Conservation (phyloP, 345 rosid genomes). For the Acer saccharum region DNA sequence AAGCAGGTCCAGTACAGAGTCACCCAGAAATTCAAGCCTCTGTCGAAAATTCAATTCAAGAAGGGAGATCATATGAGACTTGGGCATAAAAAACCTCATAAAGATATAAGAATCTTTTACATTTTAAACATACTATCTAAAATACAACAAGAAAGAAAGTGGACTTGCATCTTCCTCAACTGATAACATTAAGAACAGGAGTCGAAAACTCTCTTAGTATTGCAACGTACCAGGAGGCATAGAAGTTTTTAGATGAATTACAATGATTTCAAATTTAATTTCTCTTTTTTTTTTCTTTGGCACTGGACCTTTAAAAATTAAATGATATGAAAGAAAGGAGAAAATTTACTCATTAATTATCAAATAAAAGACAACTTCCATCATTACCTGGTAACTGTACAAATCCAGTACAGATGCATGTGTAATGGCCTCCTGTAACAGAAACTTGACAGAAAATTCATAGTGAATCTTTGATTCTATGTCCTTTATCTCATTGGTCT, state of each 20-base stretch:
- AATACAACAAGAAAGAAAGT: neutral
- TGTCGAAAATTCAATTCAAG: slow-evolving; percentile 31
- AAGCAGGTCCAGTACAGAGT: slow-evolving; percentile 80
- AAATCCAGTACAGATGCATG: slow-evolving; percentile 59
- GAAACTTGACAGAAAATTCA: slow-evolving; percentile 60
- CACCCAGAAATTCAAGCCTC: slow-evolving; percentile 98
- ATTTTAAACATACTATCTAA: slow-evolving; percentile 2
- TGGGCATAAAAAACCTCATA: neutral
- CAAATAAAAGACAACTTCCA: slow-evolving; percentile 8
- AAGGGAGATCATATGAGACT: slow-evolving; percentile 9
- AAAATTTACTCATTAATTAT: slow-evolving; percentile 5
- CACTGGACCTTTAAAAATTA: neutral
- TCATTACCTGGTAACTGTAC: slow-evolving; percentile 71
- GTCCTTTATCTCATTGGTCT: slow-evolving; percentile 40
- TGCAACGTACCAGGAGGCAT: neutral
- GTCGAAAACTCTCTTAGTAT: neutral
- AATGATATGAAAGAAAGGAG: neutral
- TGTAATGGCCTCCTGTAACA: slow-evolving; percentile 81
- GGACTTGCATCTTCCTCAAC: neutral
- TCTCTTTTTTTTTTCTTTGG: neutral
- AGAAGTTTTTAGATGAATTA: slow-evolving; percentile 3
- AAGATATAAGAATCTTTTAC: neutral
- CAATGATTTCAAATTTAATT: neutral
- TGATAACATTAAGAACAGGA: neutral
- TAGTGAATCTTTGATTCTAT: slow-evolving; percentile 70